phyloP scores from a whole-genome alignment of 164 flowering plant genomes.

The Chimonanthus praecox region DNA sequence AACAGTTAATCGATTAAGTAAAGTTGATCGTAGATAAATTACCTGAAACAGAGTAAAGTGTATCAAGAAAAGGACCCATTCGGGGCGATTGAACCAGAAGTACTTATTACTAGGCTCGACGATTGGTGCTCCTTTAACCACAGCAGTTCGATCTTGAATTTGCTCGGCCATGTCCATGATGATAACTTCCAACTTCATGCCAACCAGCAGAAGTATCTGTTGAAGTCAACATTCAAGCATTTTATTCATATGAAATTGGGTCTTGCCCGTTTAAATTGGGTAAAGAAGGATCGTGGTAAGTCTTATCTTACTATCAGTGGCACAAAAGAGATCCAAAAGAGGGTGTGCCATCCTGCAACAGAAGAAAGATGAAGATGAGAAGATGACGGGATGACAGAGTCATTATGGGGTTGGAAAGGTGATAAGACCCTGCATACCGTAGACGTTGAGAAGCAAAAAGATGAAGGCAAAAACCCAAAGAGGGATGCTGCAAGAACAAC shows the following conservation, averaged over 20 bases:
- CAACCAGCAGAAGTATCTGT: slow-evolving; percentile 58
- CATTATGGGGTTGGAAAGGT: neutral
- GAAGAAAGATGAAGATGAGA: neutral
- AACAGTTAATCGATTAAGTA: no score
- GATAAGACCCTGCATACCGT: slow-evolving; percentile 28
- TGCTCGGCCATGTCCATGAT: slow-evolving; percentile 69
- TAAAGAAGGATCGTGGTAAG: neutral
- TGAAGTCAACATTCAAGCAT: neutral
- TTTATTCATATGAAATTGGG: neutral
- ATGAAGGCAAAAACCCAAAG: slow-evolving; percentile 48
- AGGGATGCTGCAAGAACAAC: slow-evolving; percentile 35
- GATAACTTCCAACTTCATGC: slow-evolving; percentile 57
- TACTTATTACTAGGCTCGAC: slow-evolving; percentile 58
- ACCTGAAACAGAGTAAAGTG: slow-evolving; percentile 71
- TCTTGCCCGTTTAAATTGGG: neutral
- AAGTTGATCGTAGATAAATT: neutral
- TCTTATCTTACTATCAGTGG: slow-evolving; percentile 51
- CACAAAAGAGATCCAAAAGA: slow-evolving; percentile 44
- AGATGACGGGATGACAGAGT: neutral
- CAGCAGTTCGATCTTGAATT: slow-evolving; percentile 43
- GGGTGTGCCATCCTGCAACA: slow-evolving; percentile 49
- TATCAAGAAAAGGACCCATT: slow-evolving; percentile 50
- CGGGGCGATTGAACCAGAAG: slow-evolving; percentile 69
- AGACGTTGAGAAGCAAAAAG: slow-evolving; percentile 50
- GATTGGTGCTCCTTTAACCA: slow-evolving; percentile 58